Evolutionary conservation across 202 grass and related monocot genomes (phyloP).

Genomic region (Cymbopogon flexuosus): DNA sequence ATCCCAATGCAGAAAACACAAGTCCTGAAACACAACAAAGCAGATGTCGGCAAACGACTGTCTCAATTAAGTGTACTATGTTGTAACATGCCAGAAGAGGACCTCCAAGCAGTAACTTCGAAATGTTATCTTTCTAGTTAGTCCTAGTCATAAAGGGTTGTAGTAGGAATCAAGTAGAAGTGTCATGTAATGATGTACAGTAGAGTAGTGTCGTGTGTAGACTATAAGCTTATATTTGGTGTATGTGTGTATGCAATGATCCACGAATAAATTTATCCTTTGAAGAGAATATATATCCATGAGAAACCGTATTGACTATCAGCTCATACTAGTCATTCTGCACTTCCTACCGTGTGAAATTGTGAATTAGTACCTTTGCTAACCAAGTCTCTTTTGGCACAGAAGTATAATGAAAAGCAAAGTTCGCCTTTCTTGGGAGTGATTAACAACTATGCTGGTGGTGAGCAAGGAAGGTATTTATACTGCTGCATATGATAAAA

Average conservation of each 20-base stretch:
- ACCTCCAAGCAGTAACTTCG: not conserved
- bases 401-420: conserved; percentile 37
- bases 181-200: not conserved
- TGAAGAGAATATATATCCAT: not conserved
- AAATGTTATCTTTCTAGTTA: not conserved
- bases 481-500: conserved; percentile 43
- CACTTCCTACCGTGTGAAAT: conserved; percentile 2
- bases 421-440: conserved; percentile 30
- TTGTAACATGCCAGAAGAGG: not conserved
- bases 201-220: not conserved
- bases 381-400: conserved; percentile 16
- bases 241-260: not conserved
- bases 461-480: conserved; percentile 46
- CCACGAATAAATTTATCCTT: not conserved
- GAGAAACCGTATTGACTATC: not conserved
- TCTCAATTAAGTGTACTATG: no score
- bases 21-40: not conserved
- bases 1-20: not conserved
- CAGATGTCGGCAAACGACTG: not conserved
- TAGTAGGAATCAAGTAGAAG: not conserved
- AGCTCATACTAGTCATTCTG: not conserved
- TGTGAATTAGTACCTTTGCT: conserved; percentile 6
- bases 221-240: not conserved
- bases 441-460: conserved; percentile 31
- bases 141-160: not conserved